Evolutionary conservation across 805 yeast genomes (phyloP), one percentile per base, ranked within the genome.

Genomic region (Saccharomyces cerevisiae): DNA sequence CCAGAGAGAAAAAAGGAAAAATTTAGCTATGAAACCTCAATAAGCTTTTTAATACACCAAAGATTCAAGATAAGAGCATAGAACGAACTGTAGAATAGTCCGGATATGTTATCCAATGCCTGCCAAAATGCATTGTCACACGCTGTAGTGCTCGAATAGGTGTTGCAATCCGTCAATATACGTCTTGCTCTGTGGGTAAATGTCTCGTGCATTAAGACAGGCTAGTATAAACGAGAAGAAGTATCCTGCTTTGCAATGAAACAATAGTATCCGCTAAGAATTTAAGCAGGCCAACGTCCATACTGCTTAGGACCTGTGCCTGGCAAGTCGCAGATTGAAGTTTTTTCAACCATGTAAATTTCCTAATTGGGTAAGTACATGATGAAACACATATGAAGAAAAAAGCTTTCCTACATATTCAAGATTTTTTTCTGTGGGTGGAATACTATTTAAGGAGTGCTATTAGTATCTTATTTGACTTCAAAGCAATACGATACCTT

Each of bases 281-380:
- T 21, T 8, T 24, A 17, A 4, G 11, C 10, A 17, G 43, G 11
- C 24, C 17, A 10, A 6, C 9, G 43, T 4, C 8, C 8, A 8
- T 36, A 24, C 24, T 17, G 24, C 17, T 36, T 36, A 4, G 17
- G 4, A 21, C 24, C 11, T 36, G 43, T 17, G 24, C 43, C 13
- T 17, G 41, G 22, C 11, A 10, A 4, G 17, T 36, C 22, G 43
- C 24, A n/a, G 26, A 6, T 22, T 43, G 30, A 26, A 26, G 52
- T 41, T 21, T n/a, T 27, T 27, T 41, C 26, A 50, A 9, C 36
- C 60, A 56, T 61, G 61, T 59, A 58, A 6, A 56, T 60, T 57
- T 52, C 67, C 63, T 26, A 48, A 55, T 56, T 41, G 14, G 60
- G 67, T 46, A 52, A 61, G 53, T 58, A 62, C 64, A 61, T 60